Evolutionary conservation across 352 stramenopile species (phyloP).

Genomic region (Phytophthora citricola): DNA sequence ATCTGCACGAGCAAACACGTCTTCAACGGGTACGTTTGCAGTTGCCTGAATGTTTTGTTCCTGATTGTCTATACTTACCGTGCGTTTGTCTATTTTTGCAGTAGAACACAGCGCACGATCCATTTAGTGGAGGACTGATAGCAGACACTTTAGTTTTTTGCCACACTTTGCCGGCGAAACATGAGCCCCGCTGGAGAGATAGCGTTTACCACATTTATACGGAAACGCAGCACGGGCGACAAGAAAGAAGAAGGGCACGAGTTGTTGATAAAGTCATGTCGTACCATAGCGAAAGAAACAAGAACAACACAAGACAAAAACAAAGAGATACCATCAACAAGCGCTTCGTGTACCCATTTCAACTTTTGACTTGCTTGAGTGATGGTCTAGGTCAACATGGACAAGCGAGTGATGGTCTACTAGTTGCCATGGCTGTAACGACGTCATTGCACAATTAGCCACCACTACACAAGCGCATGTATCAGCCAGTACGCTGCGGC

Average conservation of each 20-base stretch:
- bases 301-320: constrained; percentile 15
- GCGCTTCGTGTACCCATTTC: constrained; percentile 10
- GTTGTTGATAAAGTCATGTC: constrained; percentile 61
- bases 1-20: constrained; percentile 8
- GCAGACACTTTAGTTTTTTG: constrained; percentile 32
- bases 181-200: constrained; percentile 3
- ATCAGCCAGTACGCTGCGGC: background rate
- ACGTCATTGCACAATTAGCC: constrained; percentile 3
- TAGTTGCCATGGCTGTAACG: background rate
- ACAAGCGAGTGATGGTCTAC: constrained; percentile 13
- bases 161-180: constrained; percentile 5
- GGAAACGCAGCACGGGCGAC: constrained; percentile 11
- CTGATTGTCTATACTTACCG: constrained; percentile 16
- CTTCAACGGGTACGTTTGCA: constrained; percentile 21
- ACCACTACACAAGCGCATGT: constrained; percentile 3
- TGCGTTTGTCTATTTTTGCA: background rate
- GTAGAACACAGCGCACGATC: constrained; percentile 23
- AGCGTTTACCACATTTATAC: constrained; percentile 18
- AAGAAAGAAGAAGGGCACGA: constrained; percentile 13
- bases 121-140: constrained; percentile 27
- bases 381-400: constrained; percentile 20
- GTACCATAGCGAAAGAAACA: constrained; percentile 50
- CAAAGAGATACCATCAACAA: constrained; percentile 31
- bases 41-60: background rate
- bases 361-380: constrained; percentile 9